phyloP scores from a whole-genome alignment of 2,329 filamentous ascomycete species.

The Mycogone perniciosa region DNA sequence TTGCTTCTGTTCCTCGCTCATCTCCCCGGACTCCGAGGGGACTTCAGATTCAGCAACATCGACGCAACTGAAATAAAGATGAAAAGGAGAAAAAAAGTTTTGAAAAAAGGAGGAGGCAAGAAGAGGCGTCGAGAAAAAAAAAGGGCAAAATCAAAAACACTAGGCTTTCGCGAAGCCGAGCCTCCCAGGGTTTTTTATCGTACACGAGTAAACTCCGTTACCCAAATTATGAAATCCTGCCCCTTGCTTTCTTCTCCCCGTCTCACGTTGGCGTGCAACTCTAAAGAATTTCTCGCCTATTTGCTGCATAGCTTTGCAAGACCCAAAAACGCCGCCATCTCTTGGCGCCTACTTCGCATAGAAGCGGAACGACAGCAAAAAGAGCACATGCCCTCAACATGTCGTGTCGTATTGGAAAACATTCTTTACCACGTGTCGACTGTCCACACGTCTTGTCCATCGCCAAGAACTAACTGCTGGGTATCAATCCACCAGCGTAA shows the following conservation, averaged over 20 bases:
- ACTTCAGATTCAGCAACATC: too few relatives aligned
- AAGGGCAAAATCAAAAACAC: conserved; percentile 3
- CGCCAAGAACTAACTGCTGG: conserved; percentile 6
- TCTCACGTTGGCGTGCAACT: conserved; percentile 8
- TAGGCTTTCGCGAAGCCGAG: conserved; percentile 10
- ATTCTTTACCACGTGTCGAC: conserved; percentile 2
- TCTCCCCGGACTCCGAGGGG: too few relatives aligned
- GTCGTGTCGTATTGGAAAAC: background rate
- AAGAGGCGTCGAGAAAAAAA: conserved; percentile 1
- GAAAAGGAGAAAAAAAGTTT: background rate
- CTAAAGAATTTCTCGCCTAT: conserved; percentile 13
- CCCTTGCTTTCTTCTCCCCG: conserved; percentile 14
- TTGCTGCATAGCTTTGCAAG: conserved; percentile 11
- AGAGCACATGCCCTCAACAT: background rate
- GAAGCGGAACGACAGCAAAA: conserved; percentile 2
- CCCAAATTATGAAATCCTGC: conserved; percentile 24
- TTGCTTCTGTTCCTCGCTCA: too few relatives aligned
- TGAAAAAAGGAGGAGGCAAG: too few relatives aligned
- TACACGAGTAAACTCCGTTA: conserved; percentile 30
- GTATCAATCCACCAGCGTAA: conserved; percentile 10
- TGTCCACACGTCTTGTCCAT: conserved; percentile 8
- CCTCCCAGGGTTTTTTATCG: conserved; percentile 23
- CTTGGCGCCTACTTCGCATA: conserved; percentile 5
- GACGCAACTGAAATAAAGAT: too few relatives aligned
- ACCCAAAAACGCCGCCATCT: conserved; percentile 12